Evolutionary conservation across 75 land plant genomes (phyloP), one percentile per base, ranked within the genome.

Genomic region (Gnetum montanum): DNA sequence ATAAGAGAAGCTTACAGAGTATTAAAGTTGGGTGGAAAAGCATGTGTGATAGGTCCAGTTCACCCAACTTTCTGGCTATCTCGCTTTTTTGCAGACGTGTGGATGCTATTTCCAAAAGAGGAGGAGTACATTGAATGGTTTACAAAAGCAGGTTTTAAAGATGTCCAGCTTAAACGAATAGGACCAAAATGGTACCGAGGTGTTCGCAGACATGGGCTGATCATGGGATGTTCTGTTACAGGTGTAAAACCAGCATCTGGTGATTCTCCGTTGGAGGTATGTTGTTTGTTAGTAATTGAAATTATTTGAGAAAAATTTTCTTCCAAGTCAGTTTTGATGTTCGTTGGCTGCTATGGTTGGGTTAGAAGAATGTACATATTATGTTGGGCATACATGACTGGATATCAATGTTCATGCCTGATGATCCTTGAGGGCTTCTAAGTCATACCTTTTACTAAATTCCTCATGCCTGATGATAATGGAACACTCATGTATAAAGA

Each of bases 61-160:
- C 69, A 94, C 60, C 98, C 98, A 31, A 94, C 98, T 13, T 83
- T 75, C 60, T 90, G 96, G 96, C 58, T 94, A 26, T 94, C 98
- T 54, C 79, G 88, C 45, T 90, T 83, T 70, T 94, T 94, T 68
- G 96, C 98, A 34, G 98, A 94, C 61, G 74, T 78, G 57, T 94
- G 98, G 98, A 94, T 94, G 98, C 72, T 94, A 23, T 94, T 94
- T 59, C 98, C 98, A 12, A 94, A 71, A 51, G 98, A 94, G 58
- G 98, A 94, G 57, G 98, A 94, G 71, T 94, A 94, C 66, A 90
- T 90, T 53, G 96, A 94, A 31, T 94, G 98, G 98, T 94, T 94
- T 67, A 46, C 76, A 56, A 94, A 94, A 59, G 98, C 96, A 46
- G 98, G 98, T 46, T 94, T 94, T 53, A 61, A 67, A 44, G 96